Base-by-base conservation (phyloP, 345 rosid species). In the Aurinia saxatilis region DNA sequence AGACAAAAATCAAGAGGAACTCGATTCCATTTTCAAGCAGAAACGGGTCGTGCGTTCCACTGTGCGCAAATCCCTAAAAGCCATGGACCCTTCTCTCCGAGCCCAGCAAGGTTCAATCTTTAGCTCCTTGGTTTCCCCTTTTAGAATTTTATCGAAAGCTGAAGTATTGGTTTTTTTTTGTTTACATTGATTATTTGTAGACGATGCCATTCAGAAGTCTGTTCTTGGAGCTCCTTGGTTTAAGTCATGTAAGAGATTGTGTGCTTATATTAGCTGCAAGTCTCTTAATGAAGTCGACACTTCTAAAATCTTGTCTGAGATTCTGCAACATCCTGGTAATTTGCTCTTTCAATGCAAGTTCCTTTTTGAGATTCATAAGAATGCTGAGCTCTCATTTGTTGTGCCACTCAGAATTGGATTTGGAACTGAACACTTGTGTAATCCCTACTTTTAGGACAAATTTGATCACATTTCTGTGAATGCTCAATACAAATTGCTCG, bases 221-320 rank as follows among this genome's bases (percentile, higher is more conserved):
- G 84, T 88, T 58, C 67, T 86, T 70, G 87, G 81, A 70, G 77
- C 96, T 66, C 87, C 85, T 6, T 93, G 91, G 97, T 90, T 93
- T 74, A 87, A 78, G 65, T 87, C 92, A 34, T 68, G 86, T 62
- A 48, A 59, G 82, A 72, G 92, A 35, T 50, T 93, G 65, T 87
- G 99, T 63, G 96, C 96, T 49, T 93, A 87, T 71, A 80, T 90
- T 68, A 85, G 92, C 77, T 87, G 97, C 82, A 79, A 73, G 45
- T 79, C 92, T 56, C 64, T 90, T 41, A 74, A 85, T 17, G 99
- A 93, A 79, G 99, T 93, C n/a, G 84, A 86, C 60, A 85, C 96
- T 21, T 84, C 80, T 4, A 78, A 59, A 51, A 63, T 90, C 63
- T 65, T 87, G 19, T 77, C 86, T 46, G 62, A 70, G 17, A 78